phyloP scores from a whole-genome alignment of 75 land plant species.

The Pseudotsuga menziesii region DNA sequence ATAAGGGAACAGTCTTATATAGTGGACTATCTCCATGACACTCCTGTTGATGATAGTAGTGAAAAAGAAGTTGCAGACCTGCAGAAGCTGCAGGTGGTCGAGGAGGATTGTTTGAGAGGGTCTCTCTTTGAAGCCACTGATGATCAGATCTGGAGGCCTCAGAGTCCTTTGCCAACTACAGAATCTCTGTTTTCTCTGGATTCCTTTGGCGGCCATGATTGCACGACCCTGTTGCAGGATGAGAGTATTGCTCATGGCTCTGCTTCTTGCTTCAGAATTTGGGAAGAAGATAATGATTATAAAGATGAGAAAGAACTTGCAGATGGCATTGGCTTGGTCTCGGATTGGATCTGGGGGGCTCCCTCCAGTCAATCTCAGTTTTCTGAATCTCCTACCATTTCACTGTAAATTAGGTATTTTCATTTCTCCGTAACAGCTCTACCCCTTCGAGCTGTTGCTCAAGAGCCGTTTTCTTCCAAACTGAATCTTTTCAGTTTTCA shows the following conservation, averaged over 20 bases:
- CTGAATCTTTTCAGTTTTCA: too few relatives aligned
- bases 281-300: neutral
- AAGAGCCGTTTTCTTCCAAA: too few relatives aligned
- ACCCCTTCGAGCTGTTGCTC: too few relatives aligned
- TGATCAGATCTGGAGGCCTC: neutral
- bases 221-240: neutral
- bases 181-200: neutral
- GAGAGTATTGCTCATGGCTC: neutral
- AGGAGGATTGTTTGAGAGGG: neutral
- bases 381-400: neutral
- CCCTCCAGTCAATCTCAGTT: neutral
- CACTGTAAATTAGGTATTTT: neutral
- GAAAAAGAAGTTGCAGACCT: neutral
- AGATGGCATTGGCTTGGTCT: neutral
- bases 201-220: neutral
- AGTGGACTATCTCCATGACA: neutral
- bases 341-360: constrained; percentile 5
- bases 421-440: too few relatives aligned
- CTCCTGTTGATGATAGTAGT: neutral
- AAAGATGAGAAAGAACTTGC: neutral
- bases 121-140: neutral
- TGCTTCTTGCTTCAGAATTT: neutral
- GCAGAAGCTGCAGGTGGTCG: neutral
- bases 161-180: neutral
- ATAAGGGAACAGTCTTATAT: neutral